Conservation (phyloP, 1,139 yeast species). For the Candida anutae region DNA sequence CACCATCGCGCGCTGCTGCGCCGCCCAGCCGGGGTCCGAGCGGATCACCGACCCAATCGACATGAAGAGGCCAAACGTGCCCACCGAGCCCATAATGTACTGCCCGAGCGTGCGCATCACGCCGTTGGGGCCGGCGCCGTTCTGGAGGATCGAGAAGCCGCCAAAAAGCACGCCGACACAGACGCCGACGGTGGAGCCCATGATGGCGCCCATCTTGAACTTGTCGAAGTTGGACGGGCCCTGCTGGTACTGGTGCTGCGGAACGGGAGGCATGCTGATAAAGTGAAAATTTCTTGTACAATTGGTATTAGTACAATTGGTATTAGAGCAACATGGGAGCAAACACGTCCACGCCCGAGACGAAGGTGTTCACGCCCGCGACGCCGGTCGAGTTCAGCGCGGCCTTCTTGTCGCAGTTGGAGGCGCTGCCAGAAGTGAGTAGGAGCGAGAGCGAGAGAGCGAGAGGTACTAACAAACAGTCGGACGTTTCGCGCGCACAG, state of each 20-base stretch:
- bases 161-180: conserved; percentile 95
- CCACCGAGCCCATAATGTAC: conserved; percentile 94
- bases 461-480: conserved; percentile 33
- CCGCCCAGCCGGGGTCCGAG: conserved; percentile 51
- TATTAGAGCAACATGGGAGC: conserved; percentile 37
- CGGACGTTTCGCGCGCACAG: conserved; percentile 78
- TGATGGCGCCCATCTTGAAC: conserved; percentile 95
- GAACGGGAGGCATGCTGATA: conserved; percentile 74
- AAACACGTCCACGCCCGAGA: conserved; percentile 51
- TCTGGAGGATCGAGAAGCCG: conserved; percentile 81
- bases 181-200: conserved; percentile 96
- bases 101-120: conserved; percentile 94
- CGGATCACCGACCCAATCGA: conserved; percentile 90
- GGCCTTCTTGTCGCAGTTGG: conserved; percentile 62
- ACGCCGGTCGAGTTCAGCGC: conserved; percentile 74
- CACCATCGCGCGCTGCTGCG: conserved; percentile 32
- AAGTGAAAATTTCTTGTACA: neutral
- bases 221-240: conserved; percentile 90
- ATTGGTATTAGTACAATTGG: neutral
- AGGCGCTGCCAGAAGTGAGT: conserved; percentile 56
- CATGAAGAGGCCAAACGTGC: conserved; percentile 94
- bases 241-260: conserved; percentile 65
- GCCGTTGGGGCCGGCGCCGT: conserved; percentile 99
- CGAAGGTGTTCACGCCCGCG: conserved; percentile 59
- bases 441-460: too few relatives aligned